Conservation (phyloP, 495 filamentous ascomycete species). For the Cladorrhinum samala region DNA sequence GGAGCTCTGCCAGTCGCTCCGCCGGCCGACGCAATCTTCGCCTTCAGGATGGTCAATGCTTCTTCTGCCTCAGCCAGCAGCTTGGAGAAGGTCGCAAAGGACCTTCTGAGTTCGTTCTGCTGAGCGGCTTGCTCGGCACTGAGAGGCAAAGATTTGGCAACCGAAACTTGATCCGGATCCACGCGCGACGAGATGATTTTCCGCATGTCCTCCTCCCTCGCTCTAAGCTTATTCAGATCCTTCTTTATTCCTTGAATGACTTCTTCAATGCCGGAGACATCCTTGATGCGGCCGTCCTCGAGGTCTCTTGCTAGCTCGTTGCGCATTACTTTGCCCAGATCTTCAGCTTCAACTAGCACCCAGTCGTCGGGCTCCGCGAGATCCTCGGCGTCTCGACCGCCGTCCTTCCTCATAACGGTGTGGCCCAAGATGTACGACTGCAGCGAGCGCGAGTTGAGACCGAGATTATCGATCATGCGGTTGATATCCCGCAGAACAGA, state of each 20-base stretch:
- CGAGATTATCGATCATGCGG: constrained; percentile 89
- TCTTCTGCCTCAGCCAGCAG: constrained; percentile 74
- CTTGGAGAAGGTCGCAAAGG: constrained; percentile 62
- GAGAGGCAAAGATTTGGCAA: constrained; percentile 62
- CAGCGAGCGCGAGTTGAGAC: constrained; percentile 75
- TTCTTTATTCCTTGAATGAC: constrained; percentile 55
- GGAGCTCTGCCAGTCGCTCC: constrained; percentile 38
- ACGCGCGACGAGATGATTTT: constrained; percentile 56
- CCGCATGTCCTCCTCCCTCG: constrained; percentile 65
- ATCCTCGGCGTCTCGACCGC: constrained; percentile 47
- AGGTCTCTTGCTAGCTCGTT: constrained; percentile 51
- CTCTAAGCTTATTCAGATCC: constrained; percentile 59
- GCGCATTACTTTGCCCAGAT: constrained; percentile 53
- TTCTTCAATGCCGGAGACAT: constrained; percentile 57
- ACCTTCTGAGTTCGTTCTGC: constrained; percentile 72
- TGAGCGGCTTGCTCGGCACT: constrained; percentile 73
- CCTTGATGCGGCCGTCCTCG: constrained; percentile 56
- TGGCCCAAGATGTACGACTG: constrained; percentile 66
- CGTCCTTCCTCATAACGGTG: constrained; percentile 41
- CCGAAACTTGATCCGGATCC: constrained; percentile 57
- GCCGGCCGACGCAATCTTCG: constrained; percentile 60
- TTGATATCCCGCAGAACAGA: constrained; percentile 88
- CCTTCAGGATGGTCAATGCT: constrained; percentile 70
- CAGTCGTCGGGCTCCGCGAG: constrained; percentile 61
- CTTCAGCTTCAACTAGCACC: constrained; percentile 62